Conservation (phyloP, 2,329 filamentous ascomycete species). For the Calonectria naviculata region DNA sequence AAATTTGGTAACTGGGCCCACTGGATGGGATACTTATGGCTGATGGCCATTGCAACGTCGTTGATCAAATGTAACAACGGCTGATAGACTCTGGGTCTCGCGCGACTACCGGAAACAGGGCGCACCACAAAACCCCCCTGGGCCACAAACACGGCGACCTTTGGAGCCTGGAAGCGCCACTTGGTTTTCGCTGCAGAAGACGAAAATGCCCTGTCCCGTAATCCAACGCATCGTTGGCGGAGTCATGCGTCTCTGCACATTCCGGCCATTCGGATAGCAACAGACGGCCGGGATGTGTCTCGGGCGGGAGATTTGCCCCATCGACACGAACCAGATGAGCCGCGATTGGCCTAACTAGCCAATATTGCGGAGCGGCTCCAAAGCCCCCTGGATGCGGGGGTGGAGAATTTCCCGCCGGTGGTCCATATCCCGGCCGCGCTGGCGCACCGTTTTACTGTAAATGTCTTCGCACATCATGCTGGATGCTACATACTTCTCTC, state of each 20-base stretch:
- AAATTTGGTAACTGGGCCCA: no score
- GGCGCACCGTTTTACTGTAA: neutral
- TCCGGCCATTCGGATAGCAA: neutral
- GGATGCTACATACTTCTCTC: neutral
- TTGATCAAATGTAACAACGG: no score
- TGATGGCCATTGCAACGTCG: no score
- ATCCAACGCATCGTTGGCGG: neutral
- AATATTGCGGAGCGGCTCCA: neutral
- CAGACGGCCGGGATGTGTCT: neutral
- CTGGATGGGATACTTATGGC: no score
- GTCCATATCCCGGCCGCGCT: neutral
- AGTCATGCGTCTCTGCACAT: neutral
- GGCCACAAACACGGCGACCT: no score
- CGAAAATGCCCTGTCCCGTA: neutral
- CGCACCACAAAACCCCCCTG: no score
- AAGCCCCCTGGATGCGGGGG: neutral
- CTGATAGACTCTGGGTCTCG: no score
- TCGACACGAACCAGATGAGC: neutral
- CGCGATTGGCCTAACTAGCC: neutral
- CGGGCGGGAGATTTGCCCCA: neutral
- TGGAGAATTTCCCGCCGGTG: neutral
- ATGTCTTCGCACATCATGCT: neutral
- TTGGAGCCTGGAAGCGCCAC: neutral
- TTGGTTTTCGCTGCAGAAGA: neutral
- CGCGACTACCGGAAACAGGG: no score